Conservation (phyloP, 108 stramenopile genomes). For the Licmophora abbreviata region DNA sequence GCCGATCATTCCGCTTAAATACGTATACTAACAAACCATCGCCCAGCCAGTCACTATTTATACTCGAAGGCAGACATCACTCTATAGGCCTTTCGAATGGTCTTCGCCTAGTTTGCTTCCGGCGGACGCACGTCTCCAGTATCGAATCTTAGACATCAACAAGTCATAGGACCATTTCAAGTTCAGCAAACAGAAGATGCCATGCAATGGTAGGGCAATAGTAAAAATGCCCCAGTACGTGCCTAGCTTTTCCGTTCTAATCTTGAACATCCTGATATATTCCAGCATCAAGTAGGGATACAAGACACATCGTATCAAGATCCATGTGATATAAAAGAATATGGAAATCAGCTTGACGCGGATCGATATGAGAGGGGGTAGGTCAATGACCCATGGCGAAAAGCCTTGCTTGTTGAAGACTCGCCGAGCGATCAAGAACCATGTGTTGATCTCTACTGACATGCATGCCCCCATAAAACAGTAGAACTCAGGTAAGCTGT, state of each 20-base stretch:
- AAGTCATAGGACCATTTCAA: conserved; percentile 84
- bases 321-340: conserved; percentile 69
- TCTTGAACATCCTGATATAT: conserved; percentile 12
- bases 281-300: conserved; percentile 43
- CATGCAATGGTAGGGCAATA: conserved; percentile 45
- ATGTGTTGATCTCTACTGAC: conserved; percentile 82
- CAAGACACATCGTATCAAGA: conserved; percentile 52
- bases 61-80: background rate
- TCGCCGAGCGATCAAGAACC: conserved; percentile 83
- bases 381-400: conserved; percentile 75
- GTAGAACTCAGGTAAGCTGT: conserved; percentile 28
- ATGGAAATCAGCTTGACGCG: conserved; percentile 77
- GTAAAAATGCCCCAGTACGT: conserved; percentile 34
- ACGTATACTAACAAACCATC: background rate
- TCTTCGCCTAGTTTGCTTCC: conserved; percentile 4
- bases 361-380: conserved; percentile 52
- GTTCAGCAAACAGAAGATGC: conserved; percentile 61
- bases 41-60: background rate
- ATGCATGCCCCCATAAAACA: conserved; percentile 86
- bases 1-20: background rate
- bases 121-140: conserved; percentile 19
- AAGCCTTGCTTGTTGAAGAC: conserved; percentile 87
- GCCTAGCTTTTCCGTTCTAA: conserved; percentile 11
- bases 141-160: conserved; percentile 59
- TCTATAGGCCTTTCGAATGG: conserved; percentile 5